Base-by-base conservation (phyloP, 768 basidiomycete species). In the Boletellus ananiceps region DNA sequence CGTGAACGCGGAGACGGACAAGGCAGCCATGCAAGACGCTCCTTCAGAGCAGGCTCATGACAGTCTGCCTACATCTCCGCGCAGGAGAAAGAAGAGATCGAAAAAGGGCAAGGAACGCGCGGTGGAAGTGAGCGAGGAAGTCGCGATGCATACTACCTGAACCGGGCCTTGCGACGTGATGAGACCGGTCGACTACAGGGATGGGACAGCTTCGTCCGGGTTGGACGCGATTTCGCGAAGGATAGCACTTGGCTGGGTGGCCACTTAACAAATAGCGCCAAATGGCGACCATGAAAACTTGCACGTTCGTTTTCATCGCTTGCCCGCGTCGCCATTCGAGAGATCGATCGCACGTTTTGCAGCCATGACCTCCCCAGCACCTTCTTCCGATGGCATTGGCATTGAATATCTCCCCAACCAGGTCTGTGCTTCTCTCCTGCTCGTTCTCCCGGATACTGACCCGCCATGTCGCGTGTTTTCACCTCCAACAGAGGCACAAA, bases 361-460 rank as follows among this genome's bases (percentile, higher is more conserved):
- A 56, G 51, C 50, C 58, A 69, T 67, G 65, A 43, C 67, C 33
- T 48, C 62, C 44, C 55, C 63, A 23, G 58, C 59, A 29, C 62
- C 67, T 9, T 57, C 74, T 49, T 76, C 77, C 52, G 87, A 89
- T 69, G 89, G 90, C 55, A 91, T 93, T 69, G 92, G 92, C 57
- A 93, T 94, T 65, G 89, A 92, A 66, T 97, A 97, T 76, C 78
- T 99, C 59, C 96, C 95, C 44, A 98, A 97, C 79, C 96, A 98
- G 82, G 93, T 93, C 43, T 54, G 80, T 64, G 36, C 15, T 8
- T 4, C 0, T n/a, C 5, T 54, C 18, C 15, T 5, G 31, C 19
- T 29, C 49, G 13, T 12, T 2, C 0, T 13, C 4, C 12, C 4
- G 13, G 21, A 35, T 13, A 0, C 13, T 27, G 12, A 48, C 6